These are phyloP conservation scores for Stylosanthes scabra DNA, from an alignment of 331 rosid genomes.

Conservation along the genomic window DNA sequence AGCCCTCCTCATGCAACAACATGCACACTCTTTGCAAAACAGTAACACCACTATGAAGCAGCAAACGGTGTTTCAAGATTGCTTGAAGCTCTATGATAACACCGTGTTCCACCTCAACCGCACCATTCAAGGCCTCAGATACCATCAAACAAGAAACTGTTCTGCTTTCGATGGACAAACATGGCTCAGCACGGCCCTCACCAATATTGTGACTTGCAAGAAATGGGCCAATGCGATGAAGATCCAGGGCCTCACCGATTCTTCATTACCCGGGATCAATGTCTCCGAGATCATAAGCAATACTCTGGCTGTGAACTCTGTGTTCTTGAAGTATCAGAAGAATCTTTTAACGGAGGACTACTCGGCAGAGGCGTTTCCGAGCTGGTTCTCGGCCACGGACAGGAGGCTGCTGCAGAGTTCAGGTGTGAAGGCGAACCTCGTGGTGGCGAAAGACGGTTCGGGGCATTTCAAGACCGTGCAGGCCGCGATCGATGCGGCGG, in stretches of 20 bases:
- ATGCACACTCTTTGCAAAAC: constrained; percentile 25
- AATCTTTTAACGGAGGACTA: background rate
- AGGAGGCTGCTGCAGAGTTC: constrained; percentile 56
- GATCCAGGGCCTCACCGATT: constrained; percentile 53
- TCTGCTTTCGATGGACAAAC: constrained; percentile 78
- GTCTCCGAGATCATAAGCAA: constrained; percentile 79
- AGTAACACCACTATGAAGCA: constrained; percentile 38
- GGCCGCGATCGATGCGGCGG: constrained; percentile 70
- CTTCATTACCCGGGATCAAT: constrained; percentile 45
- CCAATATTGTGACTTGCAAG: constrained; percentile 67
- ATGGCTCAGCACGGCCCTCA: constrained; percentile 90
- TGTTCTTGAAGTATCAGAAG: constrained; percentile 34
- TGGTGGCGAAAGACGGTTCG: constrained; percentile 89
- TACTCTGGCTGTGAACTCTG: constrained; percentile 64
- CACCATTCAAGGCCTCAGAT: constrained; percentile 51
- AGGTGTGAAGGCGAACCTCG: constrained; percentile 50
- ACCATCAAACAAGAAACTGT: constrained; percentile 23
- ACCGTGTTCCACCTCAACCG: constrained; percentile 66
- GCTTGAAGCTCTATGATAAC: constrained; percentile 68
- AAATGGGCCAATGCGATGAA: constrained; percentile 42
- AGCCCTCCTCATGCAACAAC: constrained; percentile 38
- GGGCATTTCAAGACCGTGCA: constrained; percentile 76
- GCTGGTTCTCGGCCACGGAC: constrained; percentile 59
- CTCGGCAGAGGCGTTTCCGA: constrained; percentile 46
- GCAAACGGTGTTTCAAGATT: constrained; percentile 58